These are phyloP conservation scores for Aspergillus nidulans DNA, from an alignment of 495 filamentous ascomycete genomes.

Conservation along the genomic window DNA sequence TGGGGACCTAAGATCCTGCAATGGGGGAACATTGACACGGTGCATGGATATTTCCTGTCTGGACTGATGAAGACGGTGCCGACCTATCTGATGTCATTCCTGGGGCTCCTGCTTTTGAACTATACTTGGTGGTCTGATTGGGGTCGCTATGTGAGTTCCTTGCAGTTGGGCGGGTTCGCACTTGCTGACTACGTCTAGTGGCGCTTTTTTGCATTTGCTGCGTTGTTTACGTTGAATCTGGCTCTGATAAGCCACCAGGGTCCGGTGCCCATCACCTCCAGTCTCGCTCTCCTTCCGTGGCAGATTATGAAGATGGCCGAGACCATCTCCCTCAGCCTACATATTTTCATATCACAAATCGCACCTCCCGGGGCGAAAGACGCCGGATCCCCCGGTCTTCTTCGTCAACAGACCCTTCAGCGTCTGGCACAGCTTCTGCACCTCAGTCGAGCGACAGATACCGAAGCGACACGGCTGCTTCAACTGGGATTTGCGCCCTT, in stretches of 20 bases:
- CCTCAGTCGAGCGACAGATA: constrained; percentile 52
- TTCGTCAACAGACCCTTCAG: constrained; percentile 35
- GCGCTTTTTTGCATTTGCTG: constrained; percentile 74
- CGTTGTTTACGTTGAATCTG: constrained; percentile 68
- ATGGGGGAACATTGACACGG: constrained; percentile 66
- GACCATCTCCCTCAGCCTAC: constrained; percentile 71
- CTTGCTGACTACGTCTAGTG: constrained; percentile 46
- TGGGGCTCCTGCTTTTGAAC: constrained; percentile 62
- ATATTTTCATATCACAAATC: constrained; percentile 87
- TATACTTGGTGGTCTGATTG: constrained; percentile 77
- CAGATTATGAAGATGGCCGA: constrained; percentile 76
- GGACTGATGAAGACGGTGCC: constrained; percentile 57
- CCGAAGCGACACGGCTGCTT: constrained; percentile 65
- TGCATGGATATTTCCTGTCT: constrained; percentile 66
- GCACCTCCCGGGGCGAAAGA: constrained; percentile 27
- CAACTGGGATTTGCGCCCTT: constrained; percentile 81
- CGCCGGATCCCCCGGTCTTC: constrained; percentile 24
- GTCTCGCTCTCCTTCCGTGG: constrained; percentile 74
- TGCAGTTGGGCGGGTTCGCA: background rate
- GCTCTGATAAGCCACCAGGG: constrained; percentile 63
- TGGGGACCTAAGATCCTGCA: constrained; percentile 72
- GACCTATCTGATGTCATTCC: constrained; percentile 61
- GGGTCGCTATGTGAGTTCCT: constrained; percentile 57
- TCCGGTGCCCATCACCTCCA: constrained; percentile 36
- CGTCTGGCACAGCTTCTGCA: constrained; percentile 40